Conservation (phyloP, 2,329 filamentous ascomycete species). For the Amauroascus niger region DNA sequence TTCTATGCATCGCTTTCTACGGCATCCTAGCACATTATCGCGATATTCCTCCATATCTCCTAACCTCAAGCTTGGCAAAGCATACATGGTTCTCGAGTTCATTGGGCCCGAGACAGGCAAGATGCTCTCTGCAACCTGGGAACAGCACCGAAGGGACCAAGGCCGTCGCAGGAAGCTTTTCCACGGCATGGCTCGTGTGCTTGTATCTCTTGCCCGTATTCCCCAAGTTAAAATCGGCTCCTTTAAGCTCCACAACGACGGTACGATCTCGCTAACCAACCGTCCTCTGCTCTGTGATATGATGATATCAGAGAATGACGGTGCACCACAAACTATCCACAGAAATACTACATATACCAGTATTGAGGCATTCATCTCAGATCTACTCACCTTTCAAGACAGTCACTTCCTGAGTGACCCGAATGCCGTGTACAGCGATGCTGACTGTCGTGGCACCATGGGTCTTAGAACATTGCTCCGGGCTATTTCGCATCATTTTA, state of each 20-base stretch:
- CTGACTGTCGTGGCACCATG: slow-evolving; percentile 20
- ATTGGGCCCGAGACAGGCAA: slow-evolving; percentile 19
- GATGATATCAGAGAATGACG: slow-evolving; percentile 23
- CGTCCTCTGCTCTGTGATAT: slow-evolving; percentile 23
- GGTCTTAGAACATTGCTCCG: slow-evolving; percentile 18
- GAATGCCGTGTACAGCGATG: slow-evolving; percentile 21
- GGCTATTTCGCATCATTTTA: slow-evolving; percentile 23
- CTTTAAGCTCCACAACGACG: slow-evolving; percentile 23
- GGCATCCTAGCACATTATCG: not conserved
- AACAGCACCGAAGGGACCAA: slow-evolving; percentile 10
- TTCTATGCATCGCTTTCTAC: not conserved
- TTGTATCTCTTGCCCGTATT: slow-evolving; percentile 17
- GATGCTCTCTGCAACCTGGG: slow-evolving; percentile 26
- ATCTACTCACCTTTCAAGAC: slow-evolving; percentile 23
- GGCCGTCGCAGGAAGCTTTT: slow-evolving; percentile 20
- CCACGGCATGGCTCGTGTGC: slow-evolving; percentile 16
- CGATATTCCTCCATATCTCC: not conserved
- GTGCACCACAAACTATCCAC: slow-evolving; percentile 21
- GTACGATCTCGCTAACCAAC: slow-evolving; percentile 23
- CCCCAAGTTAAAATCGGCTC: slow-evolving; percentile 29
- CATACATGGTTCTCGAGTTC: slow-evolving; percentile 27
- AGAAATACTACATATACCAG: slow-evolving; percentile 20
- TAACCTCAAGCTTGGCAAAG: slow-evolving; percentile 7
- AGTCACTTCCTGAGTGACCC: slow-evolving; percentile 18
- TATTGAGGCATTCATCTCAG: slow-evolving; percentile 22